A percentile compares a stretch with the other conserved stretches of the same genome.
phyloP scores from a whole-genome alignment of 768 basidiomycete species.

The Mycena venus region DNA sequence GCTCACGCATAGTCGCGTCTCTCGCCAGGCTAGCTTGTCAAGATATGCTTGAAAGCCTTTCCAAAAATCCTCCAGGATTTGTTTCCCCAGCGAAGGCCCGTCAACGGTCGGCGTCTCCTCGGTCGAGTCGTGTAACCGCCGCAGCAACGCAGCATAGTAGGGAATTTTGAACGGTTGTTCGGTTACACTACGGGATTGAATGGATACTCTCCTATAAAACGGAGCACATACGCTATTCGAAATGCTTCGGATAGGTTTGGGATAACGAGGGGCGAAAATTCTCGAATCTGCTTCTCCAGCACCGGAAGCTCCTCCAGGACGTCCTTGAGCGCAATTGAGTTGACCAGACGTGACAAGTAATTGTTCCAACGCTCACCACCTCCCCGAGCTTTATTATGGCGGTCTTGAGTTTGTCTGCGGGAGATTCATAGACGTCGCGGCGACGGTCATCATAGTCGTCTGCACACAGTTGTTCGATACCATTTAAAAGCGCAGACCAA shows the following conservation, averaged over 20 bases:
- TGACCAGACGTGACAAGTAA: background rate
- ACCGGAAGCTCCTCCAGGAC: constrained; percentile 76
- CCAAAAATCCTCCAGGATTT: constrained; percentile 90
- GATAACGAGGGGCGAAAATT: constrained; percentile 70
- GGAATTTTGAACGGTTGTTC: constrained; percentile 97
- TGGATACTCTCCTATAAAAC: background rate
- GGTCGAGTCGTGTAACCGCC: constrained; percentile 67
- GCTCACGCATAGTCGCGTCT: constrained; percentile 88
- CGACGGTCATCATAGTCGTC: constrained; percentile 81
- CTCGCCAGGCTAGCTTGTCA: constrained; percentile 92
- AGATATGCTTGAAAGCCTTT: constrained; percentile 91
- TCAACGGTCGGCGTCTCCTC: constrained; percentile 49
- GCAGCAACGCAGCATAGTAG: constrained; percentile 86
- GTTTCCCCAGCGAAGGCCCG: constrained; percentile 69
- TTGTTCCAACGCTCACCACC: constrained; percentile 68
- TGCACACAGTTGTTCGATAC: constrained; percentile 43
- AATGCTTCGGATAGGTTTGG: constrained; percentile 79
- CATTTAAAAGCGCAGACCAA: constrained; percentile 35
- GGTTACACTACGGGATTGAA: constrained; percentile 68
- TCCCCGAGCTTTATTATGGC: constrained; percentile 83
- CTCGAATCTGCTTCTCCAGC: constrained; percentile 75
- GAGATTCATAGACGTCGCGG: constrained; percentile 74
- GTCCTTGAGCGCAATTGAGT: constrained; percentile 61
- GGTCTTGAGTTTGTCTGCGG: constrained; percentile 78
- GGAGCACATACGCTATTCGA: constrained; percentile 70